A percentile compares a stretch with the other conserved stretches of the same genome.
phyloP scores from a whole-genome alignment of 2,329 filamentous ascomycete species.

The Colletotrichum simmondsii region DNA sequence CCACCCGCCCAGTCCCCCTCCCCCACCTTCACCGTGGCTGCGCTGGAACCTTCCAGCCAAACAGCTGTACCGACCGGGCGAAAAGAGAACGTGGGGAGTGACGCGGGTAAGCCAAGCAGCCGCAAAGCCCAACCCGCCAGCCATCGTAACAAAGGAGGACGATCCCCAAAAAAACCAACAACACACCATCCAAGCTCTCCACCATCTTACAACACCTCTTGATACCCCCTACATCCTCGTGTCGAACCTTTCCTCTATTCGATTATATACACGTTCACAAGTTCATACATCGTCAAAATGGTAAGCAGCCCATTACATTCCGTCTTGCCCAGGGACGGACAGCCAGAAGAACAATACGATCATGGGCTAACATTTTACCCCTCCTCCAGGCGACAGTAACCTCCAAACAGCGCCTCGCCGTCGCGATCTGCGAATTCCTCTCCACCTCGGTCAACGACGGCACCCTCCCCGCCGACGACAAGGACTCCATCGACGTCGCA shows the following conservation, averaged over 20 bases:
- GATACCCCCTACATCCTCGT: not conserved
- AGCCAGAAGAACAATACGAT: not conserved
- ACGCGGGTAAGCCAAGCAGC: not conserved
- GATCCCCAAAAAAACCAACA: conserved; percentile 2
- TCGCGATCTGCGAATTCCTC: conserved; percentile 97
- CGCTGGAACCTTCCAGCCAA: conserved; percentile 36
- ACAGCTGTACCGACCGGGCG: not conserved
- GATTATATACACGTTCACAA: not conserved
- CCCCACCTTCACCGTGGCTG: conserved; percentile 19
- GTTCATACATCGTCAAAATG: conserved; percentile 18
- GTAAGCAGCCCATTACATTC: not conserved
- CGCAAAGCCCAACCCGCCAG: conserved; percentile 15
- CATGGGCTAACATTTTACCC: not conserved
- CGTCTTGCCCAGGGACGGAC: not conserved
- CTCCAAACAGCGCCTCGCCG: conserved; percentile 86
- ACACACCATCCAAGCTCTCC: not conserved
- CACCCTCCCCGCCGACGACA: conserved; percentile 87
- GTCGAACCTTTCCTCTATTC: not conserved
- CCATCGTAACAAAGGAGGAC: not conserved
- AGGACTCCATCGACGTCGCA: conserved; percentile 93
- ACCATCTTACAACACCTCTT: not conserved
- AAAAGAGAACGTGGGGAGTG: not conserved
- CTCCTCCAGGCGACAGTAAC: conserved; percentile 52
- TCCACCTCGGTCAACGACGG: conserved; percentile 86
- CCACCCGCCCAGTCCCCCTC: not conserved